A percentile compares a stretch with the other conserved stretches of the same genome.
Conservation (phyloP, 306 rosid species). For the Rosa multiflora region DNA sequence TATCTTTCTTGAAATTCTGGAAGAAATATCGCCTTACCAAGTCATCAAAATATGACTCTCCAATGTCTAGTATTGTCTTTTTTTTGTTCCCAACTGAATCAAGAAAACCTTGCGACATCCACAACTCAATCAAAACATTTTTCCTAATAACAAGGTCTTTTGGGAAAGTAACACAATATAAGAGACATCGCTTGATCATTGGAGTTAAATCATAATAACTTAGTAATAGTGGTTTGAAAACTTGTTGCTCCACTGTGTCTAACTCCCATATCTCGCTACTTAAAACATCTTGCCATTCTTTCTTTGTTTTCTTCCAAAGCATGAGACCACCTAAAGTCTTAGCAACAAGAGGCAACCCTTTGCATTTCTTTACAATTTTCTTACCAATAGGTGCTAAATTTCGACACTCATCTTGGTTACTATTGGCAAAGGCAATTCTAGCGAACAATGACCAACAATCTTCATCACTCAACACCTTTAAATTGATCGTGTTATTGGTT, state of each 20-base stretch:
- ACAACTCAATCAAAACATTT: neutral
- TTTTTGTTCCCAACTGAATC: neutral
- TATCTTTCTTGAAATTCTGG: neutral
- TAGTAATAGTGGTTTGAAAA: neutral
- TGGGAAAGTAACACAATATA: neutral
- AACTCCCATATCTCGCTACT: neutral
- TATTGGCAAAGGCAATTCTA: neutral
- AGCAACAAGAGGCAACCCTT: constrained; percentile 18
- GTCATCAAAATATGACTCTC: neutral
- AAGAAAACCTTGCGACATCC: neutral
- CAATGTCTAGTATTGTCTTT: neutral
- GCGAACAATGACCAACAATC: neutral
- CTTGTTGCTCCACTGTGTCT: neutral
- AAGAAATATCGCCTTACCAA: neutral
- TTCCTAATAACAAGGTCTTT: neutral
- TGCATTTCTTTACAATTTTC: constrained; percentile 10
- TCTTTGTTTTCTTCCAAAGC: neutral
- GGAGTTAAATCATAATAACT: neutral
- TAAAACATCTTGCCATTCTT: neutral
- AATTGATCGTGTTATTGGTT: neutral
- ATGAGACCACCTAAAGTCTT: constrained; percentile 10
- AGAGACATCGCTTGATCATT: neutral
- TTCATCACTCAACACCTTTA: neutral
- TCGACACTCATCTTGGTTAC: neutral
- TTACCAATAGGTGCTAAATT: neutral